phyloP scores from a whole-genome alignment of 768 basidiomycete species.

The Lentinula aciculospora region DNA sequence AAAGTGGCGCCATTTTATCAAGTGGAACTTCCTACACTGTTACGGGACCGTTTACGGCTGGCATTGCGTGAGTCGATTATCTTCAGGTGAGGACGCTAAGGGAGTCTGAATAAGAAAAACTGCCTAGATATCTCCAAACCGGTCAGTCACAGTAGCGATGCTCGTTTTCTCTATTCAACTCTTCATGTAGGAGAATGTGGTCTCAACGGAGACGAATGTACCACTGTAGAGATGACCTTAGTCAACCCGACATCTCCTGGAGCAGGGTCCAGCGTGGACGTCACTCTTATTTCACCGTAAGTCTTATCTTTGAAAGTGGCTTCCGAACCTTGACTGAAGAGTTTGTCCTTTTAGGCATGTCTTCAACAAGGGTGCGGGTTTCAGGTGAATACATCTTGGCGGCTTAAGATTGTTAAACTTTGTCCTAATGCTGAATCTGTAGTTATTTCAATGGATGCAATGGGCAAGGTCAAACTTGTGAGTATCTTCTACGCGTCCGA shows the following conservation, averaged over 20 bases:
- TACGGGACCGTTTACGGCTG: conserved; percentile 22
- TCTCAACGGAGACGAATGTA: conserved; percentile 34
- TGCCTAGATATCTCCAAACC: conserved; percentile 23
- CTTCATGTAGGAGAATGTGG: conserved; percentile 23
- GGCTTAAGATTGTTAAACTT: not conserved
- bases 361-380: conserved; percentile 35
- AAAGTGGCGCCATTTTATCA: conserved; percentile 23
- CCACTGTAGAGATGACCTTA: conserved; percentile 31
- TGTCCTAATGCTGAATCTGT: not conserved
- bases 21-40: conserved; percentile 22
- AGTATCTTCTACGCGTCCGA: conserved; percentile 8
- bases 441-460: conserved; percentile 40
- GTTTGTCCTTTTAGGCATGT: conserved; percentile 21
- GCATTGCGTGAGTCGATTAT: conserved; percentile 27
- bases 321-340: not conserved
- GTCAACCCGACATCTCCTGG: conserved; percentile 24
- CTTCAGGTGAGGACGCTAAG: not conserved
- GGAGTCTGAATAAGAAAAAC: not conserved
- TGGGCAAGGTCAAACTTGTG: conserved; percentile 37
- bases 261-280: conserved; percentile 27
- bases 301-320: conserved; percentile 9
- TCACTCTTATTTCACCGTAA: conserved; percentile 36
- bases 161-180: not conserved
- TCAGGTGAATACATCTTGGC: conserved; percentile 23
- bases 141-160: conserved; percentile 8